phyloP scores from a whole-genome alignment of 176 grass and related monocot species.

The Avena atlantica region DNA sequence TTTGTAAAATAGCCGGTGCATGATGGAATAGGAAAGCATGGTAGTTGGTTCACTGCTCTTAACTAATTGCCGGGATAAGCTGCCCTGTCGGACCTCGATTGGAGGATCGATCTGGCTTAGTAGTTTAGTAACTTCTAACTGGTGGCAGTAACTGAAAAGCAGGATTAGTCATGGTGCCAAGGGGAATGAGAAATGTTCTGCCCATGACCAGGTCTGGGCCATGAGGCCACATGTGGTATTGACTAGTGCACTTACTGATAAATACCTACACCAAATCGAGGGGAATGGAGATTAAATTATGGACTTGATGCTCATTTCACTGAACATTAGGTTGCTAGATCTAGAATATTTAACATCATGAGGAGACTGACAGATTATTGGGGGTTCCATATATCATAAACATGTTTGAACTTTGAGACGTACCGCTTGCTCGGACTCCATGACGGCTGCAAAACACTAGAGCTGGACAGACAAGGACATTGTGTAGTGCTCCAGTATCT shows the following conservation, averaged over 20 bases:
- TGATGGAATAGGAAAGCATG: slow-evolving; percentile 22
- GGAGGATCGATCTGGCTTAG: slow-evolving; percentile 6
- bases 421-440: background rate
- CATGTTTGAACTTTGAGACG: slow-evolving; percentile 23
- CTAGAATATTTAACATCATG: background rate
- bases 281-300: slow-evolving; percentile 19
- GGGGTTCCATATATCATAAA: slow-evolving; percentile 29
- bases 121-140: slow-evolving; percentile 17
- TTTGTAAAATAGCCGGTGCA: slow-evolving; percentile 23
- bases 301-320: slow-evolving; percentile 4
- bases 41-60: slow-evolving; percentile 20
- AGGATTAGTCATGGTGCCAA: background rate
- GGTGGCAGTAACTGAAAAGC: background rate
- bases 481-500: slow-evolving; percentile 28
- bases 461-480: slow-evolving; percentile 2
- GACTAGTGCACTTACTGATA: background rate
- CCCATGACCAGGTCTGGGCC: background rate
- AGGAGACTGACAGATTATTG: slow-evolving; percentile 21
- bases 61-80: background rate
- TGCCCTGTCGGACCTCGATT: slow-evolving; percentile 20
- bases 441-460: background rate
- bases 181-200: slow-evolving; percentile 9
- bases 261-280: background rate
- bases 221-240: background rate
- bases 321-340: background rate